These are phyloP conservation scores for Pleurostoma richardsiae DNA, from an alignment of 2,329 filamentous ascomycete species.

Conservation along the genomic window DNA sequence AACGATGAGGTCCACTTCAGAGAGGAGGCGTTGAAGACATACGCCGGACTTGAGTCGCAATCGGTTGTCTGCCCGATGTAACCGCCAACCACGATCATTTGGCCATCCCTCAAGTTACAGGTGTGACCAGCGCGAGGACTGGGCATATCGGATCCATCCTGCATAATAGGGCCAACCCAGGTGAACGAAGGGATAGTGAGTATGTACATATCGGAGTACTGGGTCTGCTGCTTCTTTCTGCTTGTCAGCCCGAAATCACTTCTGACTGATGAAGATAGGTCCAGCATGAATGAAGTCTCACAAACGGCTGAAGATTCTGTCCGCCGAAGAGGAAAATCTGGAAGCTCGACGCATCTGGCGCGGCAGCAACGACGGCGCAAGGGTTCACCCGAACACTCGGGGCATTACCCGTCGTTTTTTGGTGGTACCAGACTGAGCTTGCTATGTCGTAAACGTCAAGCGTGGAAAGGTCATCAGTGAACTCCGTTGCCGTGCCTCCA, in stretches of 20 bases:
- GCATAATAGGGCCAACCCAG: conserved; percentile 59
- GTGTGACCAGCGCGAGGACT: conserved; percentile 62
- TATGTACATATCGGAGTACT: conserved; percentile 72
- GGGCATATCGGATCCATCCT: conserved; percentile 45
- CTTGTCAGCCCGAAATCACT: conserved; percentile 1
- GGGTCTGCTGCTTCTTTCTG: conserved; percentile 37
- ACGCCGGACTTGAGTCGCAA: conserved; percentile 66
- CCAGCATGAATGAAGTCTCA: conserved; percentile 15
- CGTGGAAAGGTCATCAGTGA: conserved; percentile 46
- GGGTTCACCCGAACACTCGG: conserved; percentile 66
- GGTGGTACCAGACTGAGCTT: conserved; percentile 67
- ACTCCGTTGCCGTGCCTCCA: conserved; percentile 62
- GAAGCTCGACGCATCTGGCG: conserved; percentile 68
- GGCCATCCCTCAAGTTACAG: conserved; percentile 64
- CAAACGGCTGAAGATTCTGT: conserved; percentile 64
- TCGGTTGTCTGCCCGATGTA: conserved; percentile 56
- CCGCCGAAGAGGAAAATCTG: conserved; percentile 77
- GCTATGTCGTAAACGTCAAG: conserved; percentile 76
- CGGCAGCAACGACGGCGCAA: conserved; percentile 64
- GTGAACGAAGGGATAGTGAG: conserved; percentile 68
- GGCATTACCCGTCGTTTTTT: conserved; percentile 58
- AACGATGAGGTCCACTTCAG: conserved; percentile 61
- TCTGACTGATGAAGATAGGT: neutral
- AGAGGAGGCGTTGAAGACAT: conserved; percentile 66
- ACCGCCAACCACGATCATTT: conserved; percentile 67